These are phyloP conservation scores for Colletotrichum filicis DNA, from an alignment of 2,329 filamentous ascomycete genomes.

Conservation along the genomic window DNA sequence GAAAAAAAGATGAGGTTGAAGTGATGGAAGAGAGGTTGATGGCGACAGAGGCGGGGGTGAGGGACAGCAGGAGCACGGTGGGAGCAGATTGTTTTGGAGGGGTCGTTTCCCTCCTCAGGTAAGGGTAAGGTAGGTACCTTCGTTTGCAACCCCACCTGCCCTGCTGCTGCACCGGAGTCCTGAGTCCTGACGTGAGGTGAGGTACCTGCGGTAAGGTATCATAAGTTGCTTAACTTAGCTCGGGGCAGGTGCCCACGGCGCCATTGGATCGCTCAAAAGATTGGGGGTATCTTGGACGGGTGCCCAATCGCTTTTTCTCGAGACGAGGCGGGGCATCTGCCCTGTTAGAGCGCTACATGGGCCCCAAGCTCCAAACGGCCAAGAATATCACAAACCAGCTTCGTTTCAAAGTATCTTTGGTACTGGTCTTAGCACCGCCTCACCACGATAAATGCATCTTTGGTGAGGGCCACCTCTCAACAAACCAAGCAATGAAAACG, in stretches of 20 bases:
- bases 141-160: slow-evolving; percentile 21
- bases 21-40: slow-evolving; percentile 9
- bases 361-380: slow-evolving; percentile 16
- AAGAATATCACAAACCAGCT: slow-evolving; percentile 19
- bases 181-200: slow-evolving; percentile 17
- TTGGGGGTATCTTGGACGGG: slow-evolving; percentile 28
- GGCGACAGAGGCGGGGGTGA: slow-evolving; percentile 12
- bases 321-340: slow-evolving; percentile 22
- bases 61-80: slow-evolving; percentile 13
- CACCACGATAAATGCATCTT: slow-evolving; percentile 21
- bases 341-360: slow-evolving; percentile 30
- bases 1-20: slow-evolving; percentile 7
- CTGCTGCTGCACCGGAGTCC: neutral
- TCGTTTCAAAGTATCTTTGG: slow-evolving; percentile 19
- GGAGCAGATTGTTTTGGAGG: slow-evolving; percentile 31
- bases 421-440: slow-evolving; percentile 8
- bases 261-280: slow-evolving; percentile 22
- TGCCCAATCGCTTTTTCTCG: slow-evolving; percentile 19
- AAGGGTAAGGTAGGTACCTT: neutral
- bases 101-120: slow-evolving; percentile 27
- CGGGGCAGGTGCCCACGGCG: slow-evolving; percentile 1
- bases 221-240: slow-evolving; percentile 9
- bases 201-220: slow-evolving; percentile 12
- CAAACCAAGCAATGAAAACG: slow-evolving; percentile 30
- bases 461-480: slow-evolving; percentile 33